A percentile compares a stretch with the other conserved stretches of the same genome.
phyloP scores from a whole-genome alignment of 176 grass and related monocot species.

The Elaeis guineensis region DNA sequence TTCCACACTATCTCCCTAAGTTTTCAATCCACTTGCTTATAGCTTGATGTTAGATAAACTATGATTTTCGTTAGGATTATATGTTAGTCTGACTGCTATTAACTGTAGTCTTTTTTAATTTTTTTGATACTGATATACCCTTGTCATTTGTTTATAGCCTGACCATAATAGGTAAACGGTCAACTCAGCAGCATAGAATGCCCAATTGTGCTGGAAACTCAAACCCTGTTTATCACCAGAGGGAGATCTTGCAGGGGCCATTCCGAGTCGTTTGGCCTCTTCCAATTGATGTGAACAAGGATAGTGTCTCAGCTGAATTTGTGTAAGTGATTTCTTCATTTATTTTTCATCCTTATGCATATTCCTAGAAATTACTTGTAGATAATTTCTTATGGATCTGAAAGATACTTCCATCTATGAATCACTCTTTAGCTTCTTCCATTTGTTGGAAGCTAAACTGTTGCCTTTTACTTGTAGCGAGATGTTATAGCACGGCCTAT shows the following conservation, averaged over 20 bases:
- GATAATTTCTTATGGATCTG: neutral
- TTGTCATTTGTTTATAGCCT: slow-evolving; percentile 16
- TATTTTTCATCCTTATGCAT: neutral
- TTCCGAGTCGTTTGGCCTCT: slow-evolving; percentile 31
- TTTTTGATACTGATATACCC: neutral
- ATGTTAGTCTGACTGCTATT: too few relatives aligned
- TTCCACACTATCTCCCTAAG: too few relatives aligned
- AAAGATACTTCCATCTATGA: too few relatives aligned
- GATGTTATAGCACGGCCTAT: too few relatives aligned
- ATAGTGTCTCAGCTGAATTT: slow-evolving; percentile 30
- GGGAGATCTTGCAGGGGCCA: slow-evolving; percentile 29
- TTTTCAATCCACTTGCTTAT: too few relatives aligned
- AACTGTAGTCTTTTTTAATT: neutral
- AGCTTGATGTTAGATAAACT: too few relatives aligned
- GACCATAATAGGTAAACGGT: slow-evolving; percentile 25
- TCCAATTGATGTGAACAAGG: slow-evolving; percentile 34
- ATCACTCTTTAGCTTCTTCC: too few relatives aligned
- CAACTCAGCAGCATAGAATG: neutral
- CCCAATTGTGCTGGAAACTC: neutral
- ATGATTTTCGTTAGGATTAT: too few relatives aligned
- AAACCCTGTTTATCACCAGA: slow-evolving; percentile 13
- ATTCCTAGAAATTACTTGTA: neutral
- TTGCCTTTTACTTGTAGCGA: too few relatives aligned
- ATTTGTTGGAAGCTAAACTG: too few relatives aligned
- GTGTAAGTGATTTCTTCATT: slow-evolving; percentile 18